A percentile compares a stretch with the other conserved stretches of the same genome.
These are phyloP conservation scores for Gossypium turneri DNA, from an alignment of 345 rosid genomes.

Conservation along the genomic window DNA sequence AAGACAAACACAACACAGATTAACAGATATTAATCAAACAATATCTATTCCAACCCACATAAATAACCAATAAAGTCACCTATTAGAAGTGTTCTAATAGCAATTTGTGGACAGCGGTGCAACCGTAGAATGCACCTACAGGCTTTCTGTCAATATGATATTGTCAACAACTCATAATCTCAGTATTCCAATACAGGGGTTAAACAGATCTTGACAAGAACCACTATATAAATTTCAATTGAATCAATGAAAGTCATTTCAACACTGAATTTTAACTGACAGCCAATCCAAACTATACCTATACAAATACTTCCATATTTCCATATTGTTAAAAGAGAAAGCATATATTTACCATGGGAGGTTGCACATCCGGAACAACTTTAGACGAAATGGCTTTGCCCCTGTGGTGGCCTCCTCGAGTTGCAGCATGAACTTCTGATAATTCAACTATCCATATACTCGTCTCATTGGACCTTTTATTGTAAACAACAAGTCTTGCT, in stretches of 20 bases:
- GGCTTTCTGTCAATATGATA: not conserved
- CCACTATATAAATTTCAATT: not conserved
- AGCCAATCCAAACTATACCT: not conserved
- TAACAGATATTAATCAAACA: not conserved
- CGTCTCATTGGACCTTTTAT: conserved; percentile 67
- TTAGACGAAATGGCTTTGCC: conserved; percentile 63
- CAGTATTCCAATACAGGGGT: not conserved
- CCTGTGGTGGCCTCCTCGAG: conserved; percentile 75
- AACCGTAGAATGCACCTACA: not conserved
- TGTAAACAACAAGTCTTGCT: conserved; percentile 69
- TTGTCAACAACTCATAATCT: not conserved
- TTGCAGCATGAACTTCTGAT: conserved; percentile 69
- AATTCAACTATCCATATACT: conserved; percentile 71
- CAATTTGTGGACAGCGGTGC: not conserved
- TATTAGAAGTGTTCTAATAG: not conserved
- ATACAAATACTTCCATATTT: not conserved
- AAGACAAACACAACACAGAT: not conserved
- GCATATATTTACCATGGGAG: conserved; percentile 52
- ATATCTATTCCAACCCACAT: not conserved
- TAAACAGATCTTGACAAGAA: not conserved
- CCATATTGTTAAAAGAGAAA: not conserved
- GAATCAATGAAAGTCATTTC: not conserved
- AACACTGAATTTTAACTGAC: not conserved
- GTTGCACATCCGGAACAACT: conserved; percentile 71
- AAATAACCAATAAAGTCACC: not conserved